Conservation (phyloP, 495 filamentous ascomycete genomes). For the Neurospora sp. region DNA sequence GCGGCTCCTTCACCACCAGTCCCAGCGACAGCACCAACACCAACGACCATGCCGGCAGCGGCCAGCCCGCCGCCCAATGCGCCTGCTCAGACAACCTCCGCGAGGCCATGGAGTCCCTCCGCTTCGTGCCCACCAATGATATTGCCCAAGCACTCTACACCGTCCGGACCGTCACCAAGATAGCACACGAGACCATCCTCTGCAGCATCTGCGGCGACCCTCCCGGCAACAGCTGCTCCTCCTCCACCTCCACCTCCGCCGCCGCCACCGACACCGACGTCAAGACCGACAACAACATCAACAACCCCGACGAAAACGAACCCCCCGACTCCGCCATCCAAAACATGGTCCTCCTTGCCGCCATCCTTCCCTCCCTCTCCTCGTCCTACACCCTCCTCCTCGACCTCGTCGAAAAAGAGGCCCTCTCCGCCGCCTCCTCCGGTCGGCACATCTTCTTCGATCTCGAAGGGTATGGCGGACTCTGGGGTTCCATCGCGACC, state of each 20-base stretch:
- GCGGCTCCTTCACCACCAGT: background rate
- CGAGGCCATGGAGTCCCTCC: conserved; percentile 36
- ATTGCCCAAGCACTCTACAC: conserved; percentile 39
- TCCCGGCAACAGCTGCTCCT: conserved; percentile 9
- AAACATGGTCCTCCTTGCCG: conserved; percentile 58
- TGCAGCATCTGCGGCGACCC: conserved; percentile 47
- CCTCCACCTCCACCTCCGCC: background rate
- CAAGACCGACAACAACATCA: conserved; percentile 28
- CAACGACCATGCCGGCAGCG: background rate
- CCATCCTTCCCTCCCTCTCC: conserved; percentile 52
- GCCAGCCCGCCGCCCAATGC: conserved; percentile 13
- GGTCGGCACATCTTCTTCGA: conserved; percentile 32
- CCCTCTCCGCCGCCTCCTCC: conserved; percentile 25
- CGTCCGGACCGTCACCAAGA: conserved; percentile 46
- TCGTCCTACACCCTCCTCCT: conserved; percentile 46
- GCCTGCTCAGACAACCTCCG: conserved; percentile 32
- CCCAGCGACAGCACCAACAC: background rate
- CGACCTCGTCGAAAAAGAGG: conserved; percentile 33
- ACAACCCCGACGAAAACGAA: background rate
- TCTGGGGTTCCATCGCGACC: conserved; percentile 22
- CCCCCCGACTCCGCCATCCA: conserved; percentile 40
- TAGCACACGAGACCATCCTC: conserved; percentile 47
- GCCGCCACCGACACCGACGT: background rate
- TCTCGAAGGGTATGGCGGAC: conserved; percentile 36
- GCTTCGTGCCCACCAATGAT: conserved; percentile 30